Conservation (phyloP, 257 asterid genomes). For the Solanum clarkiae region DNA sequence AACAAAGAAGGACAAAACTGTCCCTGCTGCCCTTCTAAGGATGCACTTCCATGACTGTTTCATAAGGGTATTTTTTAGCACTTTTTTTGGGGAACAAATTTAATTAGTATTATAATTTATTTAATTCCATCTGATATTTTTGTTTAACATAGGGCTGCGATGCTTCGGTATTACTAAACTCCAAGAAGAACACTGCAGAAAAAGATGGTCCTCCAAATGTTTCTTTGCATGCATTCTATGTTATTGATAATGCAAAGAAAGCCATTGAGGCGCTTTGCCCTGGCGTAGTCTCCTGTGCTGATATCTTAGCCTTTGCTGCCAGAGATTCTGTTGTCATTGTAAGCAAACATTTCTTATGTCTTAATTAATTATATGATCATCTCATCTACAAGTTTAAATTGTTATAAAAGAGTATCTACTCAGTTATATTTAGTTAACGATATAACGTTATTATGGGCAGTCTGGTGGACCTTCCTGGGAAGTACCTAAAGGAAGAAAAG, state of each 20-base stretch:
- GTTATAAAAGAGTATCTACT: too few relatives aligned
- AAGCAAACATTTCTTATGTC: not conserved
- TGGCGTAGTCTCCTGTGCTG: constrained; percentile 12
- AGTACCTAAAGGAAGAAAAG: constrained; percentile 72
- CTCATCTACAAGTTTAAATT: not conserved
- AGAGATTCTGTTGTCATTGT: constrained; percentile 9
- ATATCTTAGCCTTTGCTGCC: constrained; percentile 15
- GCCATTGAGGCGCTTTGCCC: constrained; percentile 13
- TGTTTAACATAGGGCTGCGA: constrained; percentile 9
- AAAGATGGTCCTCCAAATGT: constrained; percentile 15
- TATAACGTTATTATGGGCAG: constrained; percentile 5
- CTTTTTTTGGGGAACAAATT: not conserved
- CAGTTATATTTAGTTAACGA: too few relatives aligned
- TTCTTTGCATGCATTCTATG: constrained; percentile 12
- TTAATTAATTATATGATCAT: not conserved
- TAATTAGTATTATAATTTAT: not conserved
- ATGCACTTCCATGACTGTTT: constrained; percentile 15
- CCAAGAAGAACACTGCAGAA: constrained; percentile 10
- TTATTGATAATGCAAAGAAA: constrained; percentile 13
- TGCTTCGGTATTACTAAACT: constrained; percentile 11
- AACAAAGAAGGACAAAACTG: not conserved
- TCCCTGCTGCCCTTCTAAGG: constrained; percentile 7
- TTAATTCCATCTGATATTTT: not conserved
- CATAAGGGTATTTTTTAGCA: not conserved
- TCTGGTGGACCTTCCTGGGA: constrained; percentile 75